phyloP scores from a whole-genome alignment of 805 yeast genomes.

The Monosporozyma solicola region DNA sequence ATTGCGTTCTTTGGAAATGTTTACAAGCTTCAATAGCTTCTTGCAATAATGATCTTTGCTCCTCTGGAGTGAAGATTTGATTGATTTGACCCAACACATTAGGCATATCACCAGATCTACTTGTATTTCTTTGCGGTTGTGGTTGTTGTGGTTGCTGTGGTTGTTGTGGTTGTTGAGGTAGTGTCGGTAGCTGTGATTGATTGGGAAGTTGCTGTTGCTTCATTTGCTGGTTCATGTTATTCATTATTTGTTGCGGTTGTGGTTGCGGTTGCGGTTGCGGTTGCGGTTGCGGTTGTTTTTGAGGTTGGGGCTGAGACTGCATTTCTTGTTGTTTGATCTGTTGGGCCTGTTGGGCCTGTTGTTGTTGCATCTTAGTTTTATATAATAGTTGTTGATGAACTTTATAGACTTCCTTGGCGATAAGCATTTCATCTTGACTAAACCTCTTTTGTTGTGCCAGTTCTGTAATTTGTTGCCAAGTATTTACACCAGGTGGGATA shows the following conservation, averaged over 20 bases:
- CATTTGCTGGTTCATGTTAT: slow-evolving; percentile 7
- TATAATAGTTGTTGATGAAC: slow-evolving; percentile 53
- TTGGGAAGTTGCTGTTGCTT: slow-evolving; percentile 18
- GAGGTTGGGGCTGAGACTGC: slow-evolving; percentile 12
- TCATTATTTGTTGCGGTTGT: slow-evolving; percentile 11
- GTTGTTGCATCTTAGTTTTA: slow-evolving; percentile 37
- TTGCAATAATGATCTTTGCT: slow-evolving; percentile 28
- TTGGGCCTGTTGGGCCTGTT: slow-evolving; percentile 17
- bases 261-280: slow-evolving; percentile 6
- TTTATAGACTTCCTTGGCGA: slow-evolving; percentile 40
- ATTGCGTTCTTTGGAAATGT: slow-evolving; percentile 28
- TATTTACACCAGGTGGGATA: slow-evolving; percentile 60
- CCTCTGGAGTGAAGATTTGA: slow-evolving; percentile 30
- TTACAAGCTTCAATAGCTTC: slow-evolving; percentile 32
- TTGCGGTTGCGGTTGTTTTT: slow-evolving; percentile 14
- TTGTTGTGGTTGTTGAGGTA: slow-evolving; percentile 21
- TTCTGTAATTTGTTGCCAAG: slow-evolving; percentile 49
- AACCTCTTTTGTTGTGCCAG: slow-evolving; percentile 29
- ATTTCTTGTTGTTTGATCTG: slow-evolving; percentile 20
- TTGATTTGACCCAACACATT: slow-evolving; percentile 28
- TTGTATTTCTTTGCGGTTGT: slow-evolving; percentile 24
- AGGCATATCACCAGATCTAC: slow-evolving; percentile 25
- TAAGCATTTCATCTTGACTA: slow-evolving; percentile 26
- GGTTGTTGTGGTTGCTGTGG: slow-evolving; percentile 29
- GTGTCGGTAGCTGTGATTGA: slow-evolving; percentile 14